Evolutionary conservation across 2,329 filamentous ascomycete species (phyloP), one percentile per base, ranked within the genome.

Genomic region (Microcyclosporella mali): DNA sequence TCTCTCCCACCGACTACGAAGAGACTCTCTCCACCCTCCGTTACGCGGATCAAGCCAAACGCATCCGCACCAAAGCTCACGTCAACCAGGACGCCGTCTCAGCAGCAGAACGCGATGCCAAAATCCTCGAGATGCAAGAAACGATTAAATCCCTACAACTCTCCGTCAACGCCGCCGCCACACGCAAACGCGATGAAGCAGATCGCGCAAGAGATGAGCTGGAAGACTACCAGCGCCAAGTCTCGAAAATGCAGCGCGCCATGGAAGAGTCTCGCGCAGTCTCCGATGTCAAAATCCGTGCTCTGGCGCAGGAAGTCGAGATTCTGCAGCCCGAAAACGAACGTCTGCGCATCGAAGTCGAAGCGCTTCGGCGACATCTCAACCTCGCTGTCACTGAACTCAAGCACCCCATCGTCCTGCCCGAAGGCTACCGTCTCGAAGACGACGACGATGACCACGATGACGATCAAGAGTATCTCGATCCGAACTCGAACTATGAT

Each of bases 11-110:
- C 1, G 92, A 98, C 68, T 97, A 98, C 62, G 92, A 98, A 44
- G 92, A 98, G 65, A 98, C 92, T 0, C 77, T 98, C 1, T 95
- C 88, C 2, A 98, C 92, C 1, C 79, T 98, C 10, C 87, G 92
- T 29, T 98, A 98, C 65, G 92, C 92, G 15, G 90, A 98, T 65
- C 90, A 97, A 67, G 92, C 92, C 48, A 98, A 98, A 72, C 84
- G 85, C 43, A 98, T 98, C 69, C 88, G 89, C 60, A 97, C 89
- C 27, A 84, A 88, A 38, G 92, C 92, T 18, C 82, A 89, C 25
- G 86, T 97, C 69, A 98, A 98, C 70, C 88, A 98, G 68, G 89
- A 95, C 66, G 85, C 88, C 56, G 83, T 95, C 55, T 90, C 86
- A 8, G 84, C 88, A 11, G 92, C 90, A 1, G 87, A 97, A 68